Evolutionary conservation across 495 filamentous ascomycete genomes (phyloP).

Genomic region (Hypoxylon fragiforme): DNA sequence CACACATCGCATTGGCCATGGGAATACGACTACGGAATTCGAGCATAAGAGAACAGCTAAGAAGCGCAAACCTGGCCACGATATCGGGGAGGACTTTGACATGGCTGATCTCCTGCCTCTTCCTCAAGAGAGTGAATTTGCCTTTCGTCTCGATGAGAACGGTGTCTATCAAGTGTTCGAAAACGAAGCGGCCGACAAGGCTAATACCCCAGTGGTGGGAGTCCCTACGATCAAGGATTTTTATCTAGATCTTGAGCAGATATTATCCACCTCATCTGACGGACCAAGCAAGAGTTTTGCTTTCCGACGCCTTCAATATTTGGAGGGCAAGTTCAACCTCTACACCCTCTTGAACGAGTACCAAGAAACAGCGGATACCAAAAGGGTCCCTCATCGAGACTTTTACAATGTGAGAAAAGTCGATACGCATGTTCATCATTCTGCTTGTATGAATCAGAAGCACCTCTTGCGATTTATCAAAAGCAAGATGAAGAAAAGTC

Average conservation of each 20-base stretch:
- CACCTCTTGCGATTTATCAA: constrained; percentile 98
- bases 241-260: constrained; percentile 89
- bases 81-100: constrained; percentile 90
- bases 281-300: constrained; percentile 97
- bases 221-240: constrained; percentile 91
- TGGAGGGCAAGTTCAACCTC: constrained; percentile 95
- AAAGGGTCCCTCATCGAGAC: constrained; percentile 93
- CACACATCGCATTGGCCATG: constrained; percentile 14
- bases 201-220: constrained; percentile 67
- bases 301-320: constrained; percentile 88
- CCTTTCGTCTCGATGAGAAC: constrained; percentile 74
- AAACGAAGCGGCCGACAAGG: constrained; percentile 60
- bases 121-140: constrained; percentile 68
- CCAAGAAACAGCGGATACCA: constrained; percentile 96
- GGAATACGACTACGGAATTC: constrained; percentile 19
- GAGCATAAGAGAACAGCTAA: constrained; percentile 43
- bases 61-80: constrained; percentile 82
- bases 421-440: constrained; percentile 98
- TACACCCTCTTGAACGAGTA: constrained; percentile 93
- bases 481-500: constrained; percentile 97
- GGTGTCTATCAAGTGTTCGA: constrained; percentile 93
- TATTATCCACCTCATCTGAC: constrained; percentile 84
- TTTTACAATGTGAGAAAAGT: constrained; percentile 99
- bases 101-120: constrained; percentile 75
- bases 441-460: constrained; percentile 99